Base-by-base conservation (phyloP, 1,139 yeast genomes). In the Wickerhamomyces sp. region DNA sequence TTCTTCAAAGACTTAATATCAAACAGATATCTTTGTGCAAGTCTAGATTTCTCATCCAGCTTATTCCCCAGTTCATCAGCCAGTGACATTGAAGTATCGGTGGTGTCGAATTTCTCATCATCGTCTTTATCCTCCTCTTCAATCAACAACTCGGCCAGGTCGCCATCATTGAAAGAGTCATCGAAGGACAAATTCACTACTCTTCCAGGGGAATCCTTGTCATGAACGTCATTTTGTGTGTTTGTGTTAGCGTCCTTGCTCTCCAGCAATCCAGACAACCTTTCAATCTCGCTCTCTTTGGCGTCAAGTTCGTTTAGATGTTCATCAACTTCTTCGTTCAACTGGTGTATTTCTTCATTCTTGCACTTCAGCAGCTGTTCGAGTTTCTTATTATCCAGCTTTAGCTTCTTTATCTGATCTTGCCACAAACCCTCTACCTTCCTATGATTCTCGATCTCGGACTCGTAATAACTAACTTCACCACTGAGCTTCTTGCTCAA, bases 281-380 rank as follows among this genome's bases (percentile, higher is more conserved):
- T 23, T 26, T 36, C 13, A 37, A 38, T 40, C 45, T 47, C 36
- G 6, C 6, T 5, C 6, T 31, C 33, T 27, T 34, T 45, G 6
- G 5, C 15, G 11, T 39, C 39, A 23, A 47, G 30, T 14, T 52
- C 53, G 6, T 51, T 31, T 55, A 33, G 45, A 30, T 37, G 47
- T 43, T 36, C 51, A 54, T 37, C 49, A 18, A 48, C 33, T 23
- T 51, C 50, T 26, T 53, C 53, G 36, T 59, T 58, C 30, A 52
- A 38, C 2, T 19, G 15, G 3, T 32, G 18, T 24, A 47, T 38
- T 29, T 43, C 46, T 13, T 53, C 55, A 19, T 58, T 46, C 33
- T 59, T 65, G 16, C 39, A 41, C 16, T 45, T 36, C 4, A 59
- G 27, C 16, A 54, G 47, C n/a, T 36, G 39, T 9, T 49, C 42